phyloP scores from a whole-genome alignment of 352 stramenopile species.

The Thalassiosira ordinaria region DNA sequence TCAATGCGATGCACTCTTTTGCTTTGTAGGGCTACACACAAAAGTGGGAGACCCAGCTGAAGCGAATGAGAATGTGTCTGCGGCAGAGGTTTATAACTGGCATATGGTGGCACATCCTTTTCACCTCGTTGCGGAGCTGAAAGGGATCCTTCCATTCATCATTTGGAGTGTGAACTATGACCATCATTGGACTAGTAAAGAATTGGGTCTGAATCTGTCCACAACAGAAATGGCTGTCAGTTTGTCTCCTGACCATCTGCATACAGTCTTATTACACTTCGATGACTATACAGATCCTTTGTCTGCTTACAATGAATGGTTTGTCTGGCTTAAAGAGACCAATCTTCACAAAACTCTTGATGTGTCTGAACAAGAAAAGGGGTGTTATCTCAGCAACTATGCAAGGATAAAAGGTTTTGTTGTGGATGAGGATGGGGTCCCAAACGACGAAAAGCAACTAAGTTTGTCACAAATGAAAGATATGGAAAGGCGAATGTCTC shows the following conservation, averaged over 20 bases:
- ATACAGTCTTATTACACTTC: slow-evolving; percentile 54
- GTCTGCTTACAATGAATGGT: slow-evolving; percentile 47
- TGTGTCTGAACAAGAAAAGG: slow-evolving; percentile 29
- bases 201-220: slow-evolving; percentile 18
- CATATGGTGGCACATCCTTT: slow-evolving; percentile 25
- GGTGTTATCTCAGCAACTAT: slow-evolving; percentile 33
- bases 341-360: background rate
- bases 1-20: slow-evolving; percentile 31
- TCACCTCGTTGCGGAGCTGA: slow-evolving; percentile 34
- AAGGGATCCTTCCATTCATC: slow-evolving; percentile 40
- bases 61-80: background rate
- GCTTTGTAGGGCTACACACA: slow-evolving; percentile 27
- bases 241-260: slow-evolving; percentile 38
- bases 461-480: slow-evolving; percentile 30
- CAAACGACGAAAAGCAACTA: background rate
- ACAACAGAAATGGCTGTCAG: slow-evolving; percentile 25
- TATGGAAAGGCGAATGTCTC: slow-evolving; percentile 44
- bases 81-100: slow-evolving; percentile 18
- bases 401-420: slow-evolving; percentile 34
- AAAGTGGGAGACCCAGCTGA: slow-evolving; percentile 41
- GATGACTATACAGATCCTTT: slow-evolving; percentile 49
- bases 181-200: slow-evolving; percentile 32
- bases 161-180: slow-evolving; percentile 52
- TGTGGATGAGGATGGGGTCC: background rate
- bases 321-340: slow-evolving; percentile 20